Conservation (phyloP, 306 rosid genomes). For the Quercus wislizeni region DNA sequence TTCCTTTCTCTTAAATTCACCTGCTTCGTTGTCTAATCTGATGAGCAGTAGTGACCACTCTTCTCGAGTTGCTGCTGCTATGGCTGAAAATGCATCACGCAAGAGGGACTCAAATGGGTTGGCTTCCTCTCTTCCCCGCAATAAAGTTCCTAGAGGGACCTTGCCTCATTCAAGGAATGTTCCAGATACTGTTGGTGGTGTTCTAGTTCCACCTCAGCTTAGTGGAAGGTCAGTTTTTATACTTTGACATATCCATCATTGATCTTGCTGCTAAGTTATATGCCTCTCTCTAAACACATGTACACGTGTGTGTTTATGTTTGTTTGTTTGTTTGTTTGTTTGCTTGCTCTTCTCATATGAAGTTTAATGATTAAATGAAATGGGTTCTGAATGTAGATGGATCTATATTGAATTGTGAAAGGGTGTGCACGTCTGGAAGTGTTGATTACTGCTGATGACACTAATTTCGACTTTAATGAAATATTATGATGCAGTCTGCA, state of each 20-base stretch:
- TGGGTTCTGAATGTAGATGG: not conserved
- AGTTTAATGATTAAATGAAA: not conserved
- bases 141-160: constrained; percentile 67
- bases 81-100: constrained; percentile 68
- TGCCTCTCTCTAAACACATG: no score
- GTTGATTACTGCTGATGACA: not conserved
- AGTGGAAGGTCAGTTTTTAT: constrained; percentile 70
- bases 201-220: constrained; percentile 88
- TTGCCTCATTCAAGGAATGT: constrained; percentile 62
- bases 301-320: not conserved
- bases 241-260: not conserved
- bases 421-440: not conserved
- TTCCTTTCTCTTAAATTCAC: constrained; percentile 71
- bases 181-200: constrained; percentile 64
- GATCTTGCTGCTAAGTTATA: not conserved
- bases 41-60: constrained; percentile 55
- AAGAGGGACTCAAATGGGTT: constrained; percentile 67
- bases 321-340: not conserved
- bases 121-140: constrained; percentile 42
- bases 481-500: not conserved
- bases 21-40: constrained; percentile 44
- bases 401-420: not conserved
- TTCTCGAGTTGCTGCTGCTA: constrained; percentile 72
- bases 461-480: not conserved
- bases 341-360: not conserved